Evolutionary conservation across 2,329 filamentous ascomycete genomes (phyloP).

Genomic region (Hypoxylon sp.): DNA sequence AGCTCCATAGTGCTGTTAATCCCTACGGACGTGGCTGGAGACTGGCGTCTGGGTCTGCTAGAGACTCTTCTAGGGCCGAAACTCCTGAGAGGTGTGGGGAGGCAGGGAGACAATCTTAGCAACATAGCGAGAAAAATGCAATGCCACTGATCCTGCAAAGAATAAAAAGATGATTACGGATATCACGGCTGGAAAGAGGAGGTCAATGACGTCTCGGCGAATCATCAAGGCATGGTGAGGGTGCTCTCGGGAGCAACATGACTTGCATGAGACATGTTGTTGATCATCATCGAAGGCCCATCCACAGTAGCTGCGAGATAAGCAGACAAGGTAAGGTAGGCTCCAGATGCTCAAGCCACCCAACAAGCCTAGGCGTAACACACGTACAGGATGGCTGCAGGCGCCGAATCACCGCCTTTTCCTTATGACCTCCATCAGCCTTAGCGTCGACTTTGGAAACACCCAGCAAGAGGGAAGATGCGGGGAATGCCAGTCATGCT

Average conservation of each 20-base stretch:
- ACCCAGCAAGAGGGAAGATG: conserved; percentile 20
- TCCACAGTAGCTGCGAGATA: conserved; percentile 34
- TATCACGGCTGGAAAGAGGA: conserved; percentile 14
- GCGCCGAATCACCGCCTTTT: conserved; percentile 27
- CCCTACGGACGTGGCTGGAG: conserved; percentile 13
- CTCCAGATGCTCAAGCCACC: conserved; percentile 17
- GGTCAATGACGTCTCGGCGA: conserved; percentile 14
- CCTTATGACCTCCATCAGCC: conserved; percentile 31
- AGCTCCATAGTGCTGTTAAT: conserved; percentile 19
- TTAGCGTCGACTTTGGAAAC: conserved; percentile 25
- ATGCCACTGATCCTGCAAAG: not conserved
- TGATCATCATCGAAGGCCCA: conserved; percentile 28
- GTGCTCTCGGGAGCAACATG: conserved; percentile 31
- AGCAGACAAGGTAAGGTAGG: conserved; percentile 27
- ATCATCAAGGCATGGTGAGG: conserved; percentile 19
- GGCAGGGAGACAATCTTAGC: conserved; percentile 11
- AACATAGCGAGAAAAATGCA: conserved; percentile 10
- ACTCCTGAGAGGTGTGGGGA: conserved; percentile 14
- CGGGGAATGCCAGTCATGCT: conserved; percentile 27
- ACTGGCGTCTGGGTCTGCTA: conserved; percentile 20
- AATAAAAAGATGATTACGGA: conserved; percentile 7
- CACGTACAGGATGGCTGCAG: conserved; percentile 26
- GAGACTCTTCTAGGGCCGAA: conserved; percentile 14
- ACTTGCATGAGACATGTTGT: conserved; percentile 40
- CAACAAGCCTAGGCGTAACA: conserved; percentile 25